Percentiles rank a stretch among this genome's conserved stretches.
phyloP scores from a whole-genome alignment of 805 yeast species.

The Kregervanrija delftensis region DNA sequence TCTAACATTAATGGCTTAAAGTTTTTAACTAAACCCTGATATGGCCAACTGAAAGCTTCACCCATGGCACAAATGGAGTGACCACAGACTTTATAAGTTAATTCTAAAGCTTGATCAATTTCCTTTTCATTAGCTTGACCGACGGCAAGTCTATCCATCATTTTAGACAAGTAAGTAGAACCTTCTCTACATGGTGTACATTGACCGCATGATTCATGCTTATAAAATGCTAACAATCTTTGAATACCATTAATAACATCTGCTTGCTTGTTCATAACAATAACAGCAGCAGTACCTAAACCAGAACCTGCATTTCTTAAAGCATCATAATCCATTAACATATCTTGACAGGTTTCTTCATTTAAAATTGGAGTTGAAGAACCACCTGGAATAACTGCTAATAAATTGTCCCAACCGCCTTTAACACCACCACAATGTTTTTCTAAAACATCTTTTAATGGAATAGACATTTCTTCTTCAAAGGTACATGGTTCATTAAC shows the following conservation, averaged over 20 bases:
- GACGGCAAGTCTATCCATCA: constrained; percentile 73
- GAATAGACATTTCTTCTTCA: constrained; percentile 91
- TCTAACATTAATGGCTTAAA: constrained; percentile 79
- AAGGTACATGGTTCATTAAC: constrained; percentile 90
- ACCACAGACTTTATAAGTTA: constrained; percentile 82
- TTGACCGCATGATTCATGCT: constrained; percentile 92
- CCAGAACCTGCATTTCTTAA: constrained; percentile 81
- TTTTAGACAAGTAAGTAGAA: constrained; percentile 74
- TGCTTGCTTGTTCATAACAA: constrained; percentile 82
- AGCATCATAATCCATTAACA: constrained; percentile 84
- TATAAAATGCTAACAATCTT: constrained; percentile 76
- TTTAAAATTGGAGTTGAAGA: constrained; percentile 81
- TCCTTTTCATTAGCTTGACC: constrained; percentile 81
- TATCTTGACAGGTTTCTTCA: constrained; percentile 56
- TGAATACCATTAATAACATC: constrained; percentile 83
- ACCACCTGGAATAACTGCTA: constrained; percentile 88
- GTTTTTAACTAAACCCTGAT: constrained; percentile 80
- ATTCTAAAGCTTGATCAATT: constrained; percentile 78
- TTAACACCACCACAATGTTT: constrained; percentile 86
- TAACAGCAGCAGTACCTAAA: constrained; percentile 88
- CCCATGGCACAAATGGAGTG: constrained; percentile 91
- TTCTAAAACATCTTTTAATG: constrained; percentile 74
- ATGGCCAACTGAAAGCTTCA: constrained; percentile 92
- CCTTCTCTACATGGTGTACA: constrained; percentile 96
- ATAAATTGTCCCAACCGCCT: constrained; percentile 90